Conservation (phyloP, 2,329 filamentous ascomycete genomes). For the Monosporascus cannonballus region DNA sequence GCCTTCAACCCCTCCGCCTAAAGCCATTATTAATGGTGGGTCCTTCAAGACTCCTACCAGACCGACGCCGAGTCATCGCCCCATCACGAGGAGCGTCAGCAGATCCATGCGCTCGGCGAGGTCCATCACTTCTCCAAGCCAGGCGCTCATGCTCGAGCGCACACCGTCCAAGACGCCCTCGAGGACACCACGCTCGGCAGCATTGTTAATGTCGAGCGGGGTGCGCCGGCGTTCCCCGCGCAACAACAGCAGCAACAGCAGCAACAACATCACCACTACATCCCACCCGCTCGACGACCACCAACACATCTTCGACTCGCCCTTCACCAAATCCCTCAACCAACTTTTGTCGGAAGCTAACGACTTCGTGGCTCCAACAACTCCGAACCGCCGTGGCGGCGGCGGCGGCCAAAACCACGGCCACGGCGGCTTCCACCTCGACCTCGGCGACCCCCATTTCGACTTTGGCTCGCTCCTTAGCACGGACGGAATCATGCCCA, state of each 20-base stretch:
- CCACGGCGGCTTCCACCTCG: slow-evolving; percentile 33
- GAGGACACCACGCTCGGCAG: slow-evolving; percentile 31
- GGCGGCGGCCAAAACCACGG: background rate
- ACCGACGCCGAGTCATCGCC: slow-evolving; percentile 55
- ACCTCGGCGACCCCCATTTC: slow-evolving; percentile 31
- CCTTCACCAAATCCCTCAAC: slow-evolving; percentile 40
- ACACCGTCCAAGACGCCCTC: slow-evolving; percentile 43
- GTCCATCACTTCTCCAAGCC: slow-evolving; percentile 38
- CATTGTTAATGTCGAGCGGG: slow-evolving; percentile 24
- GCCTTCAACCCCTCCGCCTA: slow-evolving; percentile 48
- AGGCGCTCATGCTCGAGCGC: slow-evolving; percentile 34
- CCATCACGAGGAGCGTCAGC: slow-evolving; percentile 55
- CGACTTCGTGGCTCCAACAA: slow-evolving; percentile 34
- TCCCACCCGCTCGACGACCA: slow-evolving; percentile 15
- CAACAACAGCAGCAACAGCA: slow-evolving; percentile 1
- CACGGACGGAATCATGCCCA: slow-evolving; percentile 41
- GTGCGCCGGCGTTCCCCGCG: slow-evolving; percentile 36
- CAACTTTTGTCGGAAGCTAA: slow-evolving; percentile 56
- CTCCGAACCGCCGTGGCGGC: background rate
- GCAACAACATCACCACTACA: slow-evolving; percentile 6
- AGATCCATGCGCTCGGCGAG: slow-evolving; percentile 45
- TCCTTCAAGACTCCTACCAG: slow-evolving; percentile 58
- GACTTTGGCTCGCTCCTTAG: slow-evolving; percentile 45
- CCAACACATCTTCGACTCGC: slow-evolving; percentile 11
- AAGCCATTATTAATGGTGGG: slow-evolving; percentile 35